Evolutionary conservation across 768 basidiomycete species (phyloP), one percentile per base, ranked within the genome.

Genomic region (Pulveroboletus frians): DNA sequence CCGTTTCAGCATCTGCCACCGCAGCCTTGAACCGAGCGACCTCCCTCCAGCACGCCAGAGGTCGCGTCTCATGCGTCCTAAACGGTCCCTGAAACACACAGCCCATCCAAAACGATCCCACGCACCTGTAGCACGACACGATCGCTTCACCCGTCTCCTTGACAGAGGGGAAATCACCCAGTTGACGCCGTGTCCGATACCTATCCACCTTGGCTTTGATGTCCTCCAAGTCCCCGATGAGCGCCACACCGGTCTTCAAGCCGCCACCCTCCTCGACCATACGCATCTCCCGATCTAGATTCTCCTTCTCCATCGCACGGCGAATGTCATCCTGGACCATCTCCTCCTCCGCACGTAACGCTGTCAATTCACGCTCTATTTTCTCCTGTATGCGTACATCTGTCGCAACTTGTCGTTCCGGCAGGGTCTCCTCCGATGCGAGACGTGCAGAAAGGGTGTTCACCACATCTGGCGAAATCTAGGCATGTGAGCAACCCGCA

Each of bases 391-490:
- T 79, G 53, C 83, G 84, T 18, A 75, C 73, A 63, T 94, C 92
- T 40, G 92, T 73, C 5, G 79, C 76, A 9, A 80, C 73, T 69
- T 92, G 91, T 35, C 87, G 82, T 52, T 82, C 81, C 9, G 82
- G 76, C 13, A 80, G 73, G 3, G 82, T 80, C 41, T 75, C 75
- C 9, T 84, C 70, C 1, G 83, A 74, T 37, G 79, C 76, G 31
- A 78, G 65, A 50, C 77, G 72, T 69, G 89, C 83, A 17, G 82
- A 75, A 53, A 93, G 83, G 49, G 84, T 81, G 72, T 85, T 81
- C 62, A 93, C 82, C 49, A 94, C 81, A 66, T 85, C 81, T 40
- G 79, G 79, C n/a, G 87, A 87, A 71, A 94, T 88, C 90, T 93
- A 26, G 42, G 39, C 47, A 50, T 30, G 50, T 58, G 23, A 60